Evolutionary conservation across 1,284 basidiomycete genomes (phyloP), one percentile per base, ranked within the genome.

Genomic region (Schizopora paradoxa): DNA sequence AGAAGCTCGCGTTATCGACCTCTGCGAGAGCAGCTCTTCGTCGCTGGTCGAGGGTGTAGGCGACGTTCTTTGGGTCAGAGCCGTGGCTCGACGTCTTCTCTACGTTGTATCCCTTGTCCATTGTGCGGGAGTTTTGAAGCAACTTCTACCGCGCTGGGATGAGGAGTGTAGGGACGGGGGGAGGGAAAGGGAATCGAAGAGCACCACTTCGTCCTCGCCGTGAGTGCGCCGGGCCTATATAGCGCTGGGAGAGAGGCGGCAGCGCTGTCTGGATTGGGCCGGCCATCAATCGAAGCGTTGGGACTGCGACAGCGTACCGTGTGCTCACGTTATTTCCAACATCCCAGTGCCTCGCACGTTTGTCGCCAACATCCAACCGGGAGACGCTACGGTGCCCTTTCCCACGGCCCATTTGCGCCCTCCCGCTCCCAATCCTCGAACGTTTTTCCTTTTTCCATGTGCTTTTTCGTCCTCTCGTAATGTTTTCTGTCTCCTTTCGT

Each of bases 1-100:
- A 69, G 61, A 77, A 77, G 35, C 63, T 65, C 43, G 76, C 76
- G 47, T 73, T 70, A 59, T 79, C 76, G 50, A 80, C 65, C 57
- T 77, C 74, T n/a, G 70, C 68, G 14, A 80, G 64, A 16, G 75
- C 74, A 6, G 70, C 72, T 14, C 66, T 59, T 35, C 72, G 61
- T 25, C 62, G 58, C 45, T 69, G 65, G 43, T 59, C 59, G 21
- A 57, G 49, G 28, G 53, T 38, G 38, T 51, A 51, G 22, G 29
- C 45, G n/a, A n/a, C 19, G 13, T 40, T 40, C 32, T 47, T 46
- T 16, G 34, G 19, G 33, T 40, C 38, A 0, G 46, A 43, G 26
- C 41, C 46, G 21, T 41, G 43, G 43, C 43, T 45, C 5, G 48
- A 49, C 6, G 28, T 32, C 33, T 49, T 49, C 39, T 49, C 48